Conservation (phyloP, 345 rosid species). For the Eucalyptus cloeziana region DNA sequence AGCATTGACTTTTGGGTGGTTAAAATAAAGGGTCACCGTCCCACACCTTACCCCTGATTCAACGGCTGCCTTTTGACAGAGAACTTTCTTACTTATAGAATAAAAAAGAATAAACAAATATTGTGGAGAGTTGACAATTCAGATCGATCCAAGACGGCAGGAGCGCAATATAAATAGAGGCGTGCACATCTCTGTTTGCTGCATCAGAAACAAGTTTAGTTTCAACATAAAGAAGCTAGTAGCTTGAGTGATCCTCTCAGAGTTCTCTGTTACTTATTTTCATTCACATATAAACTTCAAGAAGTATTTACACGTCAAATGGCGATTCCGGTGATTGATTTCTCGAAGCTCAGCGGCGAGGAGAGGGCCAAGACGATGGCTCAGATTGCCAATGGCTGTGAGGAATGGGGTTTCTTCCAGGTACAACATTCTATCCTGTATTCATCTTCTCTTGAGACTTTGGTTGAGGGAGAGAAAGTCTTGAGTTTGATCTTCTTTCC, state of each 20-base stretch:
- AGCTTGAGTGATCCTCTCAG: not conserved
- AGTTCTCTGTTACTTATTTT: not conserved
- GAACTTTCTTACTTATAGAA: not conserved
- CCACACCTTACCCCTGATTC: not conserved
- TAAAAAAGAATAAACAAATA: not conserved
- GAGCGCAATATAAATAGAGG: not conserved
- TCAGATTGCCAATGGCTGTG: slow-evolving; percentile 62
- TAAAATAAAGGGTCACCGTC: slow-evolving; percentile 11
- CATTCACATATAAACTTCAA: not conserved
- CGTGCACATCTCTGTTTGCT: not conserved
- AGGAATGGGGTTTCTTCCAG: slow-evolving; percentile 97
- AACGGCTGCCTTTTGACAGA: not conserved
- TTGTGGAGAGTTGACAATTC: not conserved
- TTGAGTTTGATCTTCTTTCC: not conserved
- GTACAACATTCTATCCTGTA: slow-evolving; percentile 2
- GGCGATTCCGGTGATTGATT: slow-evolving; percentile 91
- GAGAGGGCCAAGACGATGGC: slow-evolving; percentile 55
- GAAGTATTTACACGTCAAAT: slow-evolving; percentile 2
- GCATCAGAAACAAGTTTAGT: not conserved
- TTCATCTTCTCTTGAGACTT: not conserved
- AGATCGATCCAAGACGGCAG: not conserved
- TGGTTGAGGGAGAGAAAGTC: not conserved
- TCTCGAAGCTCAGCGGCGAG: slow-evolving; percentile 64
- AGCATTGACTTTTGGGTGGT: slow-evolving; percentile 7
- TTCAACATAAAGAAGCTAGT: not conserved